Percentiles rank a stretch among this genome's conserved stretches.
These are phyloP conservation scores for Cyberlindnera americana DNA, from an alignment of 805 yeast species.

Conservation along the genomic window DNA sequence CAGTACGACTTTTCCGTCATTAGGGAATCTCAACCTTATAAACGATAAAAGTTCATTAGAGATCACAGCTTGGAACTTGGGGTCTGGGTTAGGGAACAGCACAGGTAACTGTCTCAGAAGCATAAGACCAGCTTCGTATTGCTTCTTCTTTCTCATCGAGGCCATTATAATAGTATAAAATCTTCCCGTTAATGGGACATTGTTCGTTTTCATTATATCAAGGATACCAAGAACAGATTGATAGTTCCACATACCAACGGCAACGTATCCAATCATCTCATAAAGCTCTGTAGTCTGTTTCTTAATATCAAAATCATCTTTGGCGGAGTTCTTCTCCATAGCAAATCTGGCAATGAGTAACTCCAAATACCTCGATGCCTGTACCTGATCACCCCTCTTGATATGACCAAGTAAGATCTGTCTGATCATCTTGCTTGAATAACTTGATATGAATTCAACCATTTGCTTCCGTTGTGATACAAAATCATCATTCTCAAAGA, in stretches of 20 bases:
- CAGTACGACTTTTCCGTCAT: conserved; percentile 19
- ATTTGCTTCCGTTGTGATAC: neutral
- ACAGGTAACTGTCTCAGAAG: conserved; percentile 17
- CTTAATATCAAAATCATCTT: neutral
- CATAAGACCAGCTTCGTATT: conserved; percentile 16
- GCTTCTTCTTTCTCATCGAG: conserved; percentile 20
- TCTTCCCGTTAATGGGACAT: conserved; percentile 15
- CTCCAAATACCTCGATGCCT: conserved; percentile 7
- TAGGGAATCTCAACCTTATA: conserved; percentile 18
- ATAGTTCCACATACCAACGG: conserved; percentile 17
- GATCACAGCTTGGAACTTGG: conserved; percentile 4
- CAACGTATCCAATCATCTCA: conserved; percentile 18
- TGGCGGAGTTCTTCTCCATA: neutral
- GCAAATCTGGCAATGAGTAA: conserved; percentile 9
- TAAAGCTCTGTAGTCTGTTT: conserved; percentile 11
- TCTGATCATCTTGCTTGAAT: conserved; percentile 9
- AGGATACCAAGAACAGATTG: conserved; percentile 12
- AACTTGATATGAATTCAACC: conserved; percentile 3
- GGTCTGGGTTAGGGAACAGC: conserved; percentile 13
- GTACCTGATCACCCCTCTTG: neutral
- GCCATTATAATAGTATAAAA: conserved; percentile 16
- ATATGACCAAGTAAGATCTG: conserved; percentile 5
- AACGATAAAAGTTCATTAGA: conserved; percentile 19
- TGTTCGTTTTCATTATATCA: conserved; percentile 13
- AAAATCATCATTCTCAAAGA: conserved; percentile 3